Evolutionary conservation across 345 rosid genomes (phyloP).

Genomic region (Boechera stricta): DNA sequence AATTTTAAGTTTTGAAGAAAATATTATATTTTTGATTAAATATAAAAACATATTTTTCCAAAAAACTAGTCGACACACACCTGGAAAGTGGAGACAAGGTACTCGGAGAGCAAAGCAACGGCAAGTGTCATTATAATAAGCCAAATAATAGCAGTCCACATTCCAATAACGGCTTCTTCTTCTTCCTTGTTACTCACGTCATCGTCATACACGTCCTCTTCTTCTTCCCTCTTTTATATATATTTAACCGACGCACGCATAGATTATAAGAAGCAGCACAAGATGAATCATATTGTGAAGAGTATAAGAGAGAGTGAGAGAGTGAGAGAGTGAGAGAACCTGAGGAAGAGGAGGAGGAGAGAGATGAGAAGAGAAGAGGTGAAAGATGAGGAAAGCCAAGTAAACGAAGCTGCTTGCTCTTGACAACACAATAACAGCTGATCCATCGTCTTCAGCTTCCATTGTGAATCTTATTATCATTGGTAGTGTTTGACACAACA

Average conservation of each 20-base stretch:
- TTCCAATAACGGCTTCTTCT: slow-evolving; percentile 69
- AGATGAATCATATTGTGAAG: not conserved
- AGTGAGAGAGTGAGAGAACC: slow-evolving; percentile 12
- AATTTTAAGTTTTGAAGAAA: not conserved
- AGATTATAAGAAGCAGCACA: not conserved
- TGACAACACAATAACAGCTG: slow-evolving; percentile 61
- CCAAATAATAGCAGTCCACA: slow-evolving; percentile 85
- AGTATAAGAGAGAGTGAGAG: not conserved
- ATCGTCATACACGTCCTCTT: slow-evolving; percentile 58
- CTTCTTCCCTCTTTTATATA: slow-evolving; percentile 31
- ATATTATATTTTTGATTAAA: too few relatives aligned
- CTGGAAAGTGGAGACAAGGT: slow-evolving; percentile 91
- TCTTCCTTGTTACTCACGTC: slow-evolving; percentile 58
- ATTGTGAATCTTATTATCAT: slow-evolving; percentile 59
- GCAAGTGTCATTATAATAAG: slow-evolving; percentile 73
- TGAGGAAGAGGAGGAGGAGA: slow-evolving; percentile 31
- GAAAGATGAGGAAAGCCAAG: slow-evolving; percentile 80
- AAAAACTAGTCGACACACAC: slow-evolving; percentile 35
- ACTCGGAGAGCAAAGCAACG: slow-evolving; percentile 82
- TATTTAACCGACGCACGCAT: not conserved
- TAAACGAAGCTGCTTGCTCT: slow-evolving; percentile 82
- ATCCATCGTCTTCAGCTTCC: slow-evolving; percentile 17
- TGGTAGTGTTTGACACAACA: slow-evolving; percentile 82
- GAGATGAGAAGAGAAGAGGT: slow-evolving; percentile 70
- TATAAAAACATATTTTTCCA: too few relatives aligned